Evolutionary conservation across 371 early-diverging fungal species (phyloP).

Genomic region (Massospora cicadina): DNA sequence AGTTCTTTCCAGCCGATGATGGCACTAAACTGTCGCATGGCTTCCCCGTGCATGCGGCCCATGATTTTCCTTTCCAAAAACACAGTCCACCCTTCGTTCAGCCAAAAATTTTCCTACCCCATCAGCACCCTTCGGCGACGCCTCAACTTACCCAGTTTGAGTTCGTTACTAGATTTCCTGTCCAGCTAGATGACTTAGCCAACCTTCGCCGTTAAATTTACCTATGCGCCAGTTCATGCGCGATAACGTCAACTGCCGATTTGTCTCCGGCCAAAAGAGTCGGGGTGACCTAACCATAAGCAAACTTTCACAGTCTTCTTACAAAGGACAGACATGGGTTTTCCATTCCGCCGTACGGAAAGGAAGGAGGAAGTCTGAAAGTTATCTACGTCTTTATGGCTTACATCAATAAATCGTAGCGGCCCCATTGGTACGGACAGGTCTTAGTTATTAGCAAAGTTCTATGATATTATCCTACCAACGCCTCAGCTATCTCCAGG

Average conservation of each 20-base stretch:
- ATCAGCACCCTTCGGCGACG: not conserved
- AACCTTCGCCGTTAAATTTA: not conserved
- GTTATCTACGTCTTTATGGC: conserved; percentile 14
- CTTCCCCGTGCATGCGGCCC: conserved; percentile 65
- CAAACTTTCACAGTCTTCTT: not conserved
- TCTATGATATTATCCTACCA: conserved; percentile 30
- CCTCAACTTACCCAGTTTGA: conserved; percentile 52
- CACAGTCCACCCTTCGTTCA: conserved; percentile 92
- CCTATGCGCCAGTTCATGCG: conserved; percentile 91
- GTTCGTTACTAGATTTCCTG: conserved; percentile 89
- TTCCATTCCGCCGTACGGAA: conserved; percentile 94
- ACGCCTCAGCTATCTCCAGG: conserved; percentile 61
- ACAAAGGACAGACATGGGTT: conserved; percentile 85
- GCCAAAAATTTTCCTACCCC: conserved; percentile 52
- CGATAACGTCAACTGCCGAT: conserved; percentile 89
- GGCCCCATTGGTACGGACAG: conserved; percentile 83
- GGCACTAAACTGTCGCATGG: conserved; percentile 66
- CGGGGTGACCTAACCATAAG: conserved; percentile 29
- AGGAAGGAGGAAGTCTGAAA: conserved; percentile 33
- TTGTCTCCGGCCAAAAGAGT: conserved; percentile 86
- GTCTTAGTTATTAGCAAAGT: not conserved
- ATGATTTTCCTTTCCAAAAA: conserved; percentile 88
- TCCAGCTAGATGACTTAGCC: conserved; percentile 36
- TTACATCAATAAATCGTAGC: conserved; percentile 81
- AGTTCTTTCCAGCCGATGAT: conserved; percentile 72